phyloP scores from a whole-genome alignment of 2,329 filamentous ascomycete species.

The Colletotrichum navitas region DNA sequence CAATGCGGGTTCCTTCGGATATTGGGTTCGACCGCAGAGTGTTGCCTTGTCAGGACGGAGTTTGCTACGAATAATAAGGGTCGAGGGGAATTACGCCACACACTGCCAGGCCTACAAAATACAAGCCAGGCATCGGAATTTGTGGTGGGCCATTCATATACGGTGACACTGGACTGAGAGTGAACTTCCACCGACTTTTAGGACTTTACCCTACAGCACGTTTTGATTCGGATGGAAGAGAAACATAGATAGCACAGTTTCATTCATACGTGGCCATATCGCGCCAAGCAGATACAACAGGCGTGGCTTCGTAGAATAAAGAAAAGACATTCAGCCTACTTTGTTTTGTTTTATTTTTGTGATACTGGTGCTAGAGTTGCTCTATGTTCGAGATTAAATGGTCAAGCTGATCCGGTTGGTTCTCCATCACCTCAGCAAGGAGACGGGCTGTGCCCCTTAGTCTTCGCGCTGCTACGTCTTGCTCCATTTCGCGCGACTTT shows the following conservation, averaged over 20 bases:
- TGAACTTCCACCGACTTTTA: background rate
- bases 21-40: background rate
- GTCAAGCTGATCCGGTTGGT: constrained; percentile 60
- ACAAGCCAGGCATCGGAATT: background rate
- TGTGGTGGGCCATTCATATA: background rate
- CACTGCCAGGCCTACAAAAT: background rate
- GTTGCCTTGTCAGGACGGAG: background rate
- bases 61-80: background rate
- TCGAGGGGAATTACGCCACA: background rate
- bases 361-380: constrained; percentile 60
- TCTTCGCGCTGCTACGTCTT: constrained; percentile 73
- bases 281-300: background rate
- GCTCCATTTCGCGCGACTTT: constrained; percentile 86
- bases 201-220: background rate
- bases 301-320: constrained; percentile 21
- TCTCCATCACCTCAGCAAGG: constrained; percentile 57
- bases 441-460: constrained; percentile 63
- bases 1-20: background rate
- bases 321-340: constrained; percentile 27
- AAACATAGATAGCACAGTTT: constrained; percentile 22
- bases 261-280: constrained; percentile 3
- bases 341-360: background rate
- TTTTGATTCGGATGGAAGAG: constrained; percentile 26
- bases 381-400: constrained; percentile 69
- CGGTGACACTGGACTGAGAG: background rate